Conservation (phyloP, 106 monocot species). For the Triglochin maritima region DNA sequence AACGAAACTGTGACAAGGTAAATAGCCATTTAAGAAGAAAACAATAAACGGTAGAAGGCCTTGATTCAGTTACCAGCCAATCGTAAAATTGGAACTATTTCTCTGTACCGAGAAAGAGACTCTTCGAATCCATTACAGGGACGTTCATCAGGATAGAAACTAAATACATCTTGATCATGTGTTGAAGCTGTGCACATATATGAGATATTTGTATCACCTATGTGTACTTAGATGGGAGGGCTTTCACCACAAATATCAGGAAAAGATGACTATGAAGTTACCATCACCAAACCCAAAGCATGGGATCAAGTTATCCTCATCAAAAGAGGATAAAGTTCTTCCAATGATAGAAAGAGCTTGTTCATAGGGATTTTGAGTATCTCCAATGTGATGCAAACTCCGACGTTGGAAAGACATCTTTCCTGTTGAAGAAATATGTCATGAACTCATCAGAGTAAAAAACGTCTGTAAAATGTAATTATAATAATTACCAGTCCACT, state of each 20-base stretch:
- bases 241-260: background rate
- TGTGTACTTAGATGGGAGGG: background rate
- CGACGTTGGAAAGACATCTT: slow-evolving; percentile 51
- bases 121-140: slow-evolving; percentile 33
- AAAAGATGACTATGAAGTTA: slow-evolving; percentile 13
- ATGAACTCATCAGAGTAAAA: background rate
- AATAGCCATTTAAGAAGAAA: background rate
- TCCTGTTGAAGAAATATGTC: slow-evolving; percentile 23
- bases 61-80: slow-evolving; percentile 17
- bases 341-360: slow-evolving; percentile 90
- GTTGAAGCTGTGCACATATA: slow-evolving; percentile 19
- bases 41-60: background rate
- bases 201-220: background rate
- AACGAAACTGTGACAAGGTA: background rate
- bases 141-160: slow-evolving; percentile 28
- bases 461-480: background rate
- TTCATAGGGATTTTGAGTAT: slow-evolving; percentile 69
- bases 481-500: slow-evolving; percentile 61
- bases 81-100: slow-evolving; percentile 24
- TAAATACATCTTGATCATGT: slow-evolving; percentile 36
- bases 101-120: slow-evolving; percentile 20
- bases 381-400: slow-evolving; percentile 62
- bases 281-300: slow-evolving; percentile 99
- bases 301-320: slow-evolving; percentile 83
- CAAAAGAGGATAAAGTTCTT: slow-evolving; percentile 64